A percentile compares a stretch with the other conserved stretches of the same genome.
Conservation (phyloP, 2,329 filamentous ascomycete genomes). For the Verruconis gallopava region DNA sequence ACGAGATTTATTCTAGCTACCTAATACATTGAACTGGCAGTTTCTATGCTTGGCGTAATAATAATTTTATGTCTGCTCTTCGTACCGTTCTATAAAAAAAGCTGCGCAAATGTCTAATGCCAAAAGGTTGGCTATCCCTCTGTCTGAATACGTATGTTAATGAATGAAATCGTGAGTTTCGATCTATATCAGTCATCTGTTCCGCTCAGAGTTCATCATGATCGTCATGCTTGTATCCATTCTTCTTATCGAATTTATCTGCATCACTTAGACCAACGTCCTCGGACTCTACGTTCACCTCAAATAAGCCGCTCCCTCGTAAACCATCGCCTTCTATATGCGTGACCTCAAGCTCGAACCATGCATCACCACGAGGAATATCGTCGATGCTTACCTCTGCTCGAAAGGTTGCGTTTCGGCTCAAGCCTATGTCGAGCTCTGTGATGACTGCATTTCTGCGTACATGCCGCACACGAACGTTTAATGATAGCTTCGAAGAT, state of each 20-base stretch:
- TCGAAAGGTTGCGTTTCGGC: constrained; percentile 14
- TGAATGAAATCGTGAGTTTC: no score
- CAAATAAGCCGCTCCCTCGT: constrained; percentile 15
- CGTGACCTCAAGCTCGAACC: constrained; percentile 17
- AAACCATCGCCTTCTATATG: constrained; percentile 13
- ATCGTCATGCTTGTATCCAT: neutral
- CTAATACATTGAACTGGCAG: no score
- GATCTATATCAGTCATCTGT: no score
- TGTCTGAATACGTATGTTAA: no score
- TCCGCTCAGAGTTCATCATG: constrained; percentile 2
- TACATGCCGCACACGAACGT: constrained; percentile 14
- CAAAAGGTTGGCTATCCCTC: no score
- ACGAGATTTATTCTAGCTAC: no score
- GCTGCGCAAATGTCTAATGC: no score
- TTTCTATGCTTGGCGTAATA: no score
- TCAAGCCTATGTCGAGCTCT: constrained; percentile 13
- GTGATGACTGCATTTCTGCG: constrained; percentile 14
- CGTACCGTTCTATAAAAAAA: no score
- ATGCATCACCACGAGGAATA: constrained; percentile 16
- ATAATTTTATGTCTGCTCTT: no score
- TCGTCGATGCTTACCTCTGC: constrained; percentile 14
- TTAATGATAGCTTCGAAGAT: constrained; percentile 12
- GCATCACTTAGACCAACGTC: constrained; percentile 2
- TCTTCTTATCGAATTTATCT: constrained; percentile 2
- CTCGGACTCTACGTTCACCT: constrained; percentile 16